A percentile compares a stretch with the other conserved stretches of the same genome.
Evolutionary conservation across 2,329 filamentous ascomycete genomes (phyloP).

Genomic region (Ambrosiella beaveri): DNA sequence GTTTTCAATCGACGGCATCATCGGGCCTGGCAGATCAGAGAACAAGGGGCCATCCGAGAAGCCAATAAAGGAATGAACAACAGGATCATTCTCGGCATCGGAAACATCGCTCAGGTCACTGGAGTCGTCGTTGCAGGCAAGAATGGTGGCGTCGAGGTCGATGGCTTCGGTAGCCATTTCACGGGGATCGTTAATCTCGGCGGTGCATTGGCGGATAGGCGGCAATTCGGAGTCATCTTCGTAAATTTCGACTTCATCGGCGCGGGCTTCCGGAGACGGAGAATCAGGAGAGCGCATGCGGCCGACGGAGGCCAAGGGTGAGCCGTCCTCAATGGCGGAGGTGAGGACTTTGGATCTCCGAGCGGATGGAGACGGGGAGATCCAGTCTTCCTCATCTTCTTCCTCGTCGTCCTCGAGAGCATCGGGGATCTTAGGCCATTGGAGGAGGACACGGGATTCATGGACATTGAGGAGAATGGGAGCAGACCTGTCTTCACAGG

Average conservation of each 20-base stretch:
- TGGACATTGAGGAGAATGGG: constrained; percentile 95
- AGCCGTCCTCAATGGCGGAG: background rate
- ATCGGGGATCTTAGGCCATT: constrained; percentile 50
- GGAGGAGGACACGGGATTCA: constrained; percentile 72
- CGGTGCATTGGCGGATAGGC: constrained; percentile 14
- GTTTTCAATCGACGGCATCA: background rate
- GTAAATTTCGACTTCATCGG: constrained; percentile 47
- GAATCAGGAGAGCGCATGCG: constrained; percentile 8
- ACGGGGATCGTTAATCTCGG: constrained; percentile 13
- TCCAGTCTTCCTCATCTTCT: constrained; percentile 30
- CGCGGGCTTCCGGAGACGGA: constrained; percentile 24
- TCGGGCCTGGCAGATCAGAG: constrained; percentile 19
- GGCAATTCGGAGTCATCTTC: constrained; percentile 41
- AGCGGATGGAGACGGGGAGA: constrained; percentile 26
- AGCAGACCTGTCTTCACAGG: constrained; percentile 68
- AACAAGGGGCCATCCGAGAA: constrained; percentile 54
- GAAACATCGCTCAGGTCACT: constrained; percentile 39
- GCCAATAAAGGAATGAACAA: constrained; percentile 77
- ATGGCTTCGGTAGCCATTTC: constrained; percentile 26
- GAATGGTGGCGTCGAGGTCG: constrained; percentile 23
- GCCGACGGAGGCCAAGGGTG: background rate
- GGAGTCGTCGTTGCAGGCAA: background rate
- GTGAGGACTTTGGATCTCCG: background rate
- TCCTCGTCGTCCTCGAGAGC: constrained; percentile 9
- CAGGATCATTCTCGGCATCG: constrained; percentile 66